Percentiles rank a stretch among this genome's conserved stretches.
Conservation (phyloP, 2,329 filamentous ascomycete genomes). For the Metarhizium humberi region DNA sequence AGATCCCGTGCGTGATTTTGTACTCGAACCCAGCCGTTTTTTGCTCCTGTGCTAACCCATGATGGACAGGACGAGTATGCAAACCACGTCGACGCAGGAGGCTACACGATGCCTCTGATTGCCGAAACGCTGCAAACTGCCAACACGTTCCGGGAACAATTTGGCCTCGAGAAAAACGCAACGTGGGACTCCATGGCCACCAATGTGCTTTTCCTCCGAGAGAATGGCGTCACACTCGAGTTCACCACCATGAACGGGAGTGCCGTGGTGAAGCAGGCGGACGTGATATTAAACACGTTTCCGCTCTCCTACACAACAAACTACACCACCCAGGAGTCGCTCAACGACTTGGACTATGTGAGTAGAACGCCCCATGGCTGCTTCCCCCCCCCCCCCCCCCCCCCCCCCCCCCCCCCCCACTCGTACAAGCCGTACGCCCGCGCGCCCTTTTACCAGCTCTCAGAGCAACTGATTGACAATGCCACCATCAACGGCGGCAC, state of each 20-base stretch:
- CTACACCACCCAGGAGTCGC: slow-evolving; percentile 10
- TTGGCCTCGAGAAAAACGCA: slow-evolving; percentile 42
- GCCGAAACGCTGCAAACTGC: slow-evolving; percentile 44
- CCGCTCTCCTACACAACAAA: slow-evolving; percentile 49
- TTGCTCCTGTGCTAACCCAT: not conserved
- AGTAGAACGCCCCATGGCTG: slow-evolving; percentile 16
- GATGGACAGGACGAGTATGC: slow-evolving; percentile 51
- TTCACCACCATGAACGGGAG: slow-evolving; percentile 58
- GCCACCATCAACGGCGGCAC: slow-evolving; percentile 42
- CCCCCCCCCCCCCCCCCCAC: too few relatives aligned
- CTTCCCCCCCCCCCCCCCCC: too few relatives aligned
- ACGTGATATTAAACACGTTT: slow-evolving; percentile 57
- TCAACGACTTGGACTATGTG: slow-evolving; percentile 15
- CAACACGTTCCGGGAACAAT: slow-evolving; percentile 46
- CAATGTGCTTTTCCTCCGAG: slow-evolving; percentile 10
- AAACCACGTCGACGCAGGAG: slow-evolving; percentile 57
- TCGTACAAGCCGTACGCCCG: slow-evolving; percentile 54
- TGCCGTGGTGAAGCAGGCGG: slow-evolving; percentile 59
- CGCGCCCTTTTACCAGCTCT: slow-evolving; percentile 61
- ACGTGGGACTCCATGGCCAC: slow-evolving; percentile 21
- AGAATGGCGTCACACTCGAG: slow-evolving; percentile 46
- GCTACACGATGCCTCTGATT: slow-evolving; percentile 57
- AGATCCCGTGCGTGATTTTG: slow-evolving; percentile 45
- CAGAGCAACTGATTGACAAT: slow-evolving; percentile 57
- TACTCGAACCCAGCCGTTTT: not conserved